Conservation (phyloP, 768 basidiomycete species). For the Fomitopsis serialis region DNA sequence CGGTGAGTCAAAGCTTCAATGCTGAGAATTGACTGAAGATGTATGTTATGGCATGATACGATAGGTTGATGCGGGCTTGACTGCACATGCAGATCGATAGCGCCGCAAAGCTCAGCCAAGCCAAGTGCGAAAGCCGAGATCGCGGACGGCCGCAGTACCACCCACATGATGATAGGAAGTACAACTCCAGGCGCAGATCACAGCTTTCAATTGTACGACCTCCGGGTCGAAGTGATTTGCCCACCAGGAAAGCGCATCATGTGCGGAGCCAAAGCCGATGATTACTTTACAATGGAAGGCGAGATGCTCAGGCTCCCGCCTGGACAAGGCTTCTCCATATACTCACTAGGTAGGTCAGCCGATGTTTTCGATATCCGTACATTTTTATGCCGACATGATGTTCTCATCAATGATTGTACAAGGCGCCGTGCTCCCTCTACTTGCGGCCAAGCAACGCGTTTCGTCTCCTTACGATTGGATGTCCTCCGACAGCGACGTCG, state of each 20-base stretch:
- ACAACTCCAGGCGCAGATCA: conserved; percentile 28
- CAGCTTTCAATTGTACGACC: conserved; percentile 56
- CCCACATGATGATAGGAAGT: background rate
- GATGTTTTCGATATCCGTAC: background rate
- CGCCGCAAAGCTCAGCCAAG: too few species aligned
- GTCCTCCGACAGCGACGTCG: conserved; percentile 57
- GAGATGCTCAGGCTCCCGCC: conserved; percentile 60
- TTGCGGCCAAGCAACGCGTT: conserved; percentile 60
- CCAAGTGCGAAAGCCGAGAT: too few species aligned
- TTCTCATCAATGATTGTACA: background rate
- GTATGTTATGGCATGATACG: too few species aligned
- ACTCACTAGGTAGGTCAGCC: conserved; percentile 45
- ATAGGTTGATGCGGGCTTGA: too few species aligned
- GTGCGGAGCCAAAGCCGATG: conserved; percentile 61
- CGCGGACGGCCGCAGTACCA: too few species aligned
- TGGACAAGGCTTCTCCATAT: conserved; percentile 63
- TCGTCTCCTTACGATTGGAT: conserved; percentile 61
- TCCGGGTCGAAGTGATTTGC: conserved; percentile 58
- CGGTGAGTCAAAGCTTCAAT: too few species aligned
- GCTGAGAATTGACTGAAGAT: too few species aligned
- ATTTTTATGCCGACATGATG: background rate
- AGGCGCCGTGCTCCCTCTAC: conserved; percentile 61
- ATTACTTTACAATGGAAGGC: conserved; percentile 57
- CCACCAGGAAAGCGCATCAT: conserved; percentile 51
- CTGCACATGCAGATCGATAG: too few species aligned